Base-by-base conservation (phyloP, 768 basidiomycete genomes). In the Cystofilobasidium bisporidii region DNA sequence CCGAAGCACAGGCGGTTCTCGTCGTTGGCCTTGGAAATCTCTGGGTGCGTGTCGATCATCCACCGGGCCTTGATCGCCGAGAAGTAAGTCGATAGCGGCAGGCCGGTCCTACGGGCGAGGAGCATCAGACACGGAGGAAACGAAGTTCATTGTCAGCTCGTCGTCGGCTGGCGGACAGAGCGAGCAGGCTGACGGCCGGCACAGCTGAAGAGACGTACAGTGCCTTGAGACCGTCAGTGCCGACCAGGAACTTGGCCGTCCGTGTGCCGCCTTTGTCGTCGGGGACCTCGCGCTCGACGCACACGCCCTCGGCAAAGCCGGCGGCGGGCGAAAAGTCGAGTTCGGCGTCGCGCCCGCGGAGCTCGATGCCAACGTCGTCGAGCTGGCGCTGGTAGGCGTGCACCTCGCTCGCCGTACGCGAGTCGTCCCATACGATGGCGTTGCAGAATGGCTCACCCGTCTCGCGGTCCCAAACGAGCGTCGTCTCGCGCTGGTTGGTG, bases 41-140 rank as follows among this genome's bases (percentile, higher is more conserved):
- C 83, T 4, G 82, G 81, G 74, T 87, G 78, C 75, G 97, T 85
- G 76, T 94, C 88, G 70, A 94, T 84, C 88, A 99, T 91, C 94
- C 94, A 99, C 55, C 88, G 84, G 70, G 96, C 81, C 79, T 97
- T 98, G 76, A 96, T 87, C 22, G 87, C 94, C 28, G 93, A 96
- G 79, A 99, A 99, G 79, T 99, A 99, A 0, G 94, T 98, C 20
- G 93, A 96, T 11, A 97, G 81, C n/a, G 88, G 89, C 45, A 96
- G 83, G 40, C 93, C 93, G 58, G 91, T 93, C 69, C 89, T 94
- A 48, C 3, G 4, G 24, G 53, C 36, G 2, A 18, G n/a, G 11
- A 48, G 15, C 4, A 64, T 33, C 58, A 53, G 3, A 33, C 67
- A n/a, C n/a, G n/a, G n/a, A n/a, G n/a, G n/a, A n/a, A n/a, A n/a